Percentiles rank a stretch among this genome's conserved stretches.
Conservation (phyloP, 1,284 basidiomycete genomes). For the Malassezia obtusa region DNA sequence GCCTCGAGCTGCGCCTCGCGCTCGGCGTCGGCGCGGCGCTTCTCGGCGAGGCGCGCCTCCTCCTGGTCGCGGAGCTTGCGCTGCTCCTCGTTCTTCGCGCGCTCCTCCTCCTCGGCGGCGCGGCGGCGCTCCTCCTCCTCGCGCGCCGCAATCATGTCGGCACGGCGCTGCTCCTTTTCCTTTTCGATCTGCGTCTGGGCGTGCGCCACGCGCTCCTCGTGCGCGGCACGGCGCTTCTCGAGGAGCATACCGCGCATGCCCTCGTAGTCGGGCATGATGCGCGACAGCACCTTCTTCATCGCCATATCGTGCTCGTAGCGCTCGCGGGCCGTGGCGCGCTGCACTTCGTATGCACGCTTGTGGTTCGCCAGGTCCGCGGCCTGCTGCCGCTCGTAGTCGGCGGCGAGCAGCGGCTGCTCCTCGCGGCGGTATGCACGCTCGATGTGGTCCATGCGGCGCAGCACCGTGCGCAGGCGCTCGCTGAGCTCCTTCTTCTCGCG, state of each 20-base stretch:
- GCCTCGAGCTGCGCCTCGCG: conserved; percentile 41
- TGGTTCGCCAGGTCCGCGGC: conserved; percentile 62
- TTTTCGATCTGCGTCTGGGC: conserved; percentile 67
- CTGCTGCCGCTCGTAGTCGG: conserved; percentile 77
- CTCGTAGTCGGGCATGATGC: conserved; percentile 68
- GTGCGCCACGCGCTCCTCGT: conserved; percentile 57
- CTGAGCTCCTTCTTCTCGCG: conserved; percentile 88
- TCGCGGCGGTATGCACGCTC: conserved; percentile 94
- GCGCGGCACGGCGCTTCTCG: conserved; percentile 62
- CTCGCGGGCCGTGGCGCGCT: conserved; percentile 56
- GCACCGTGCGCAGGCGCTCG: conserved; percentile 70
- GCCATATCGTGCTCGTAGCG: conserved; percentile 64
- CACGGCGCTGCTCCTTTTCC: conserved; percentile 66
- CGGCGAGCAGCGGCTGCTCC: conserved; percentile 71
- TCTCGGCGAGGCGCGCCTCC: conserved; percentile 27
- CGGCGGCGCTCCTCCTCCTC: conserved; percentile 37
- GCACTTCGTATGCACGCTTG: conserved; percentile 50
- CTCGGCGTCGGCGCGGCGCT: conserved; percentile 34
- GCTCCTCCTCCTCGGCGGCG: conserved; percentile 23
- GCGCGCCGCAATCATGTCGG: conserved; percentile 27
- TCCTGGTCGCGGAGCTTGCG: conserved; percentile 11
- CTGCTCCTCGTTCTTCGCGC: conserved; percentile 8
- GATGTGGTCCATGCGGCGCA: conserved; percentile 86
- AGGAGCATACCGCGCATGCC: conserved; percentile 58
- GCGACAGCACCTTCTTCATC: conserved; percentile 65